Conservation (phyloP, 1,284 basidiomycete species). For the Heliocybe sulcata region DNA sequence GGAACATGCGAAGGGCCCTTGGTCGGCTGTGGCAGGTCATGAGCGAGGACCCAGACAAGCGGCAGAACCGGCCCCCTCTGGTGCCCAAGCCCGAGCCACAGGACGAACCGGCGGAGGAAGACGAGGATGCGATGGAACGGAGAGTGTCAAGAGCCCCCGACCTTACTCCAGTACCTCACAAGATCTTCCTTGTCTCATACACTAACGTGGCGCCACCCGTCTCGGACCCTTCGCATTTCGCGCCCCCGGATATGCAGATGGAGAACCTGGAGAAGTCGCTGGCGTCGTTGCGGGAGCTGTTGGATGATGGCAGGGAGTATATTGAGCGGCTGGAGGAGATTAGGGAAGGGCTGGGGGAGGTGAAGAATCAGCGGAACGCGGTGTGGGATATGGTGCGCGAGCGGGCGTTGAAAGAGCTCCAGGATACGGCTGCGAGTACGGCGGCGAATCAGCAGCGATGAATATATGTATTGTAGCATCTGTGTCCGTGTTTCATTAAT, state of each 20-base stretch:
- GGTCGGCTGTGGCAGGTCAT: constrained; percentile 75
- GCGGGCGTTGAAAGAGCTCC: constrained; percentile 65
- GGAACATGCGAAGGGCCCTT: constrained; percentile 58
- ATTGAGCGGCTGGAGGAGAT: constrained; percentile 74
- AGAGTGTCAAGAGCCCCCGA: constrained; percentile 56
- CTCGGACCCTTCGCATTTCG: constrained; percentile 44
- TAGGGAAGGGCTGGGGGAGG: constrained; percentile 65
- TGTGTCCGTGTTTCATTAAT: too few relatives aligned
- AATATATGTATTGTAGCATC: background rate
- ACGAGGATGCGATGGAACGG: constrained; percentile 40
- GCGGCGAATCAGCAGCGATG: background rate
- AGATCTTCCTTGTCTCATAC: constrained; percentile 52
- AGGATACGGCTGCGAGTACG: constrained; percentile 35
- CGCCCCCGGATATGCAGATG: constrained; percentile 54
- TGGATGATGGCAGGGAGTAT: constrained; percentile 78
- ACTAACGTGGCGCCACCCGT: constrained; percentile 27
- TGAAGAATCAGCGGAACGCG: constrained; percentile 56
- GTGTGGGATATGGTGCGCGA: constrained; percentile 71
- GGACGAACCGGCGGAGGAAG: constrained; percentile 41
- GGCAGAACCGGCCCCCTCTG: constrained; percentile 25
- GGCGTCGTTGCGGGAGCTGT: constrained; percentile 62
- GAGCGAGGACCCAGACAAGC: constrained; percentile 51
- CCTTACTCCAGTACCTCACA: constrained; percentile 54
- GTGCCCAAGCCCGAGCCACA: constrained; percentile 62
- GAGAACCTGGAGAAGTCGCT: constrained; percentile 68